Conservation (phyloP, 2,329 filamentous ascomycete species). For the Decorospora gaudefroyi region DNA sequence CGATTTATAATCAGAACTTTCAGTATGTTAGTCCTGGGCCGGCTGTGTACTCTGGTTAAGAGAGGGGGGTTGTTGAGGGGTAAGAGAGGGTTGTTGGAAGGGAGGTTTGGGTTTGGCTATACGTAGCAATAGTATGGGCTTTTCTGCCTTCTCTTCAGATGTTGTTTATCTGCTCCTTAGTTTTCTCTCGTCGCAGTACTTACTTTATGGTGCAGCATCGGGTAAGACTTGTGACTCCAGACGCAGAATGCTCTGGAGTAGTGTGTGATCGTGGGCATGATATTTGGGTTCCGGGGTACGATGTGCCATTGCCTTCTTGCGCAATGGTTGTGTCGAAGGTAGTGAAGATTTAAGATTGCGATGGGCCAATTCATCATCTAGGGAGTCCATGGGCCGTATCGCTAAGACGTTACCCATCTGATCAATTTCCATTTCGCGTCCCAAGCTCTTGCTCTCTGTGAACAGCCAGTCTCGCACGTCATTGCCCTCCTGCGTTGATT, state of each 20-base stretch:
- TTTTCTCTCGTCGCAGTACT: slow-evolving; percentile 34
- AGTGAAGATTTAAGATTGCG: too few species aligned
- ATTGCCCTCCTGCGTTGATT: slow-evolving; percentile 50
- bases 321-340: slow-evolving; percentile 28
- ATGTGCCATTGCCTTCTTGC: slow-evolving; percentile 29
- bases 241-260: slow-evolving; percentile 50
- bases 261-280: slow-evolving; percentile 36
- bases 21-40: slow-evolving; percentile 45
- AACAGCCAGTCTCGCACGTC: slow-evolving; percentile 40
- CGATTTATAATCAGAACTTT: slow-evolving; percentile 43
- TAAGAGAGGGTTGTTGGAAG: not conserved
- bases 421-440: slow-evolving; percentile 42
- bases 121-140: too few species aligned
- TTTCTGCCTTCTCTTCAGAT: not conserved
- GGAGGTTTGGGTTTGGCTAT: too few species aligned
- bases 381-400: too few species aligned
- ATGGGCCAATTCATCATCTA: too few species aligned
- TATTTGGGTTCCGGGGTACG: slow-evolving; percentile 35
- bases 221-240: slow-evolving; percentile 55
- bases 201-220: slow-evolving; percentile 40
- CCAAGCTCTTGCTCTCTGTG: slow-evolving; percentile 30
- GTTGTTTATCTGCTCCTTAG: not conserved
- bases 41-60: slow-evolving; percentile 40
- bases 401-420: slow-evolving; percentile 46
- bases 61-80: not conserved